These are phyloP conservation scores for Cercophora newfieldiana DNA, from an alignment of 495 filamentous ascomycete genomes.

Conservation along the genomic window DNA sequence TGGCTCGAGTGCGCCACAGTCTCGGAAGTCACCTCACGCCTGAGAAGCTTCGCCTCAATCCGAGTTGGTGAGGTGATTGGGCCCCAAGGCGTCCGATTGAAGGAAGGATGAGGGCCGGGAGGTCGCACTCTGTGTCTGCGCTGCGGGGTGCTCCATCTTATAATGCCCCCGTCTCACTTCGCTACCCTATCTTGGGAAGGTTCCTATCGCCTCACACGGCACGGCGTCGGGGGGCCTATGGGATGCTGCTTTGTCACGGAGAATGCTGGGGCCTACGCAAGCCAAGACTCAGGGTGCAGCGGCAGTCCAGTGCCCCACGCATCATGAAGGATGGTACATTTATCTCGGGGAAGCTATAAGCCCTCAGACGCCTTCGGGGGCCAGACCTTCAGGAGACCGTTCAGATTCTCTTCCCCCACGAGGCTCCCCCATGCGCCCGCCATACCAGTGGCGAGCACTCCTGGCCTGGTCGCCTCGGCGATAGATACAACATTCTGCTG, in stretches of 20 bases:
- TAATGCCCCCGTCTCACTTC: not conserved
- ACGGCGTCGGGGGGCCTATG: not conserved
- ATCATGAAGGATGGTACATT: not conserved
- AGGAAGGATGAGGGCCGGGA: no score
- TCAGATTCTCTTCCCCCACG: no score
- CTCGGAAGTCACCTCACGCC: not conserved
- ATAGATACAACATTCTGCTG: no score
- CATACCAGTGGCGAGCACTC: no score
- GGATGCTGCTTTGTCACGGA: not conserved
- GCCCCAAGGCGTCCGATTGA: not conserved
- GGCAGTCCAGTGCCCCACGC: not conserved
- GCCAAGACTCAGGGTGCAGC: not conserved
- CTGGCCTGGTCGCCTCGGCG: no score
- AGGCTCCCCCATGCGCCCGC: no score
- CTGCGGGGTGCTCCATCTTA: slow-evolving; percentile 7
- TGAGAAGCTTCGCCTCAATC: not conserved
- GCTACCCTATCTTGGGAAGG: not conserved
- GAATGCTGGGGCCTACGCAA: not conserved
- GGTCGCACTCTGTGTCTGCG: no score
- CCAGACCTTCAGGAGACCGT: no score
- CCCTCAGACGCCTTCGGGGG: no score
- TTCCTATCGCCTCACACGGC: not conserved
- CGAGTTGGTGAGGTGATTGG: not conserved
- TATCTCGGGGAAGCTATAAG: not conserved
- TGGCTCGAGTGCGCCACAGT: not conserved